A percentile compares a stretch with the other conserved stretches of the same genome.
Evolutionary conservation across 192 early-diverging fungal species (phyloP).

Genomic region (Rhizophagus sp.): DNA sequence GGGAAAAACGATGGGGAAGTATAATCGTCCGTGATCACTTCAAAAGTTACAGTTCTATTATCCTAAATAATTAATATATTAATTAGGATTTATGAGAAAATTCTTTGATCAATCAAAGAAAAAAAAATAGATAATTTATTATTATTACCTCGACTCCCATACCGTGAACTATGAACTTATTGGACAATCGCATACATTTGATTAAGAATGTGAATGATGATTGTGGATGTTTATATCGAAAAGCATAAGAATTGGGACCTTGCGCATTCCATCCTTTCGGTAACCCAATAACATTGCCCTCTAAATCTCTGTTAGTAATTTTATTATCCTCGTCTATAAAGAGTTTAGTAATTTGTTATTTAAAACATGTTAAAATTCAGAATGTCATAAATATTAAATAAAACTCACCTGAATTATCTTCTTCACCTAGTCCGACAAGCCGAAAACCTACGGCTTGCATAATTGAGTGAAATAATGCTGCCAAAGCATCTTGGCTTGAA

Average conservation of each 20-base stretch:
- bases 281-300: constrained; percentile 38
- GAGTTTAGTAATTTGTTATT: not conserved
- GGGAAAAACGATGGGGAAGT: constrained; percentile 56
- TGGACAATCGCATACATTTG: constrained; percentile 63
- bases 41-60: constrained; percentile 50
- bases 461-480: constrained; percentile 55
- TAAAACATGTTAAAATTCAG: not conserved
- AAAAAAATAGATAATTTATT: not conserved
- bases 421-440: constrained; percentile 63
- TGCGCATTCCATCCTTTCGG: constrained; percentile 60
- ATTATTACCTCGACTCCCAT: constrained; percentile 62
- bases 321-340: not conserved
- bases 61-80: constrained; percentile 37
- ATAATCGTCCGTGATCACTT: constrained; percentile 49
- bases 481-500: constrained; percentile 50
- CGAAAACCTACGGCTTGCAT: constrained; percentile 66
- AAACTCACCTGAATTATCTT: constrained; percentile 40
- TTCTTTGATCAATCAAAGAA: too few relatives aligned
- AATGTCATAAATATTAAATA: not conserved
- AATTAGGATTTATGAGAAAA: not conserved
- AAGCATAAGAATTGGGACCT: constrained; percentile 57
- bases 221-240: constrained; percentile 66
- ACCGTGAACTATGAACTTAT: constrained; percentile 65
- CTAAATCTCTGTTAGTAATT: constrained; percentile 32
- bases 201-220: constrained; percentile 68